Conservation (phyloP, 805 yeast species). For the Tetrapisispora arboricola region DNA sequence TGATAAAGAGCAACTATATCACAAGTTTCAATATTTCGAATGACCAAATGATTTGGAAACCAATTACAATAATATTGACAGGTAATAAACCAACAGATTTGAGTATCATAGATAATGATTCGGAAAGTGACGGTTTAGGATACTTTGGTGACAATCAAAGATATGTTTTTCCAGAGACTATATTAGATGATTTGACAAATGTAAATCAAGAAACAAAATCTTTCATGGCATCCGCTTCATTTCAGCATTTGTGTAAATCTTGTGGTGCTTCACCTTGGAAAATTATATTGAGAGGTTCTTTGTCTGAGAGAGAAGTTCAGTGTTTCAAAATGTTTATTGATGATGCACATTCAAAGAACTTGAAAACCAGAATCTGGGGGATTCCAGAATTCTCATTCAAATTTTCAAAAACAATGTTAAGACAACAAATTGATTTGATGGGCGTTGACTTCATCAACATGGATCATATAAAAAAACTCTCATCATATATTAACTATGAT, state of each 20-base stretch:
- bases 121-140: background rate
- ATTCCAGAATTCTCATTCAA: constrained; percentile 52
- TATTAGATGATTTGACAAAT: constrained; percentile 26
- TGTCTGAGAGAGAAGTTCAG: constrained; percentile 7
- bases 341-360: constrained; percentile 39
- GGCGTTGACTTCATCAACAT: constrained; percentile 52
- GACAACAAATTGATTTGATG: constrained; percentile 30
- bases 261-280: constrained; percentile 10
- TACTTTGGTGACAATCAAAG: constrained; percentile 10
- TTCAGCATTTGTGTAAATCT: constrained; percentile 16
- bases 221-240: constrained; percentile 36
- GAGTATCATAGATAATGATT: background rate
- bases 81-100: constrained; percentile 45
- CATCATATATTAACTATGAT: background rate
- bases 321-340: constrained; percentile 23
- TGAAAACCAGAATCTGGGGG: constrained; percentile 62
- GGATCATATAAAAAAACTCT: constrained; percentile 36
- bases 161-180: constrained; percentile 39
- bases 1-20: constrained; percentile 43
- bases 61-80: constrained; percentile 53
- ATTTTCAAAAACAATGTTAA: constrained; percentile 33
- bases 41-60: constrained; percentile 35
- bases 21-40: constrained; percentile 36
- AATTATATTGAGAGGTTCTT: constrained; percentile 8
- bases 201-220: constrained; percentile 10